Evolutionary conservation across 495 filamentous ascomycete genomes (phyloP), one percentile per base, ranked within the genome.

Genomic region (Aspergillus avenaceus): DNA sequence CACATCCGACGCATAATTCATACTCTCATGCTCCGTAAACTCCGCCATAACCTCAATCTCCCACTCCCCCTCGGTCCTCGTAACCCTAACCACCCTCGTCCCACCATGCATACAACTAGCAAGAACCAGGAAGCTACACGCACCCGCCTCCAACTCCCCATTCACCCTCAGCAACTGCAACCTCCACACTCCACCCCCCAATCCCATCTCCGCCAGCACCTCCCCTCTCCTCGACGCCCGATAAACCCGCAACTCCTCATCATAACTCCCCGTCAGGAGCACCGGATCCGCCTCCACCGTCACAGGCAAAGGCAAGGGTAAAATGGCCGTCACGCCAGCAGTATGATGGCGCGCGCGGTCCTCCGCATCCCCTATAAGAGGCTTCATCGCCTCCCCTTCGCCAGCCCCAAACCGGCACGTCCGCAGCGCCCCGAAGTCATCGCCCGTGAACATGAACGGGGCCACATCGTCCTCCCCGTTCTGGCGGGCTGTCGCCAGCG

Each of bases 91-190:
- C 21, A 97, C 61, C 49, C 84, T 77, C 21, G 79, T 79, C 12
- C 93, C 93, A 1, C 84, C 88, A 70, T 96, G 87, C 93, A 97
- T 97, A 60, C 92, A 97, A 41, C 88, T 93, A 12, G 86, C 93
- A 49, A 98, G 70, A 21, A 97, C 76, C 38, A 78, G 55, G 8
- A 76, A 77, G 12, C 44, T 64, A 61, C 67, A 72, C 6, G 42
- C 51, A 18, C 41, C 40, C 9, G 46, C 53, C 1, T 64, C 46
- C 2, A n/a, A 2, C 19, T 8, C 22, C 41, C 18, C 45, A n/a
- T 61, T 46, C 12, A 62, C 55, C 16, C 61, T 49, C 16, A 91
- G 58, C 37, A 87, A 55, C 58, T 86, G 86, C 53, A 98, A 61
- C 52, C 92, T 72, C 93, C 93, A 98, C 5, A 97, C 95, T 0